Conservation (phyloP, 768 basidiomycete genomes). For the Butyriboletus loyo region DNA sequence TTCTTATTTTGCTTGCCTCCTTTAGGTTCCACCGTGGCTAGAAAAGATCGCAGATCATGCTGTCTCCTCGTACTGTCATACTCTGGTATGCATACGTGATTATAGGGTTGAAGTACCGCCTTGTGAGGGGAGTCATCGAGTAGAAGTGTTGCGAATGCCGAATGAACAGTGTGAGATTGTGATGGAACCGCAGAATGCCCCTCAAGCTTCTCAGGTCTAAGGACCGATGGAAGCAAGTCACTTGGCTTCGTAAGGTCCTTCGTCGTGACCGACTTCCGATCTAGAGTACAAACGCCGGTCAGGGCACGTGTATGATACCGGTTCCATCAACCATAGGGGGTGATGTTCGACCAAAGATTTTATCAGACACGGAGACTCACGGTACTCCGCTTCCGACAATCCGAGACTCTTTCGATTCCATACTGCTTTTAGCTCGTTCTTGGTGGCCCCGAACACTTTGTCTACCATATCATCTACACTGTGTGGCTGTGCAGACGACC, state of each 20-base stretch:
- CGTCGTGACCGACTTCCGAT: slow-evolving; percentile 44
- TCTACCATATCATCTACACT: slow-evolving; percentile 75
- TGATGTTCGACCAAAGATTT: background rate
- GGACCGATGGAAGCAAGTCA: slow-evolving; percentile 35
- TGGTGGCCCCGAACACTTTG: slow-evolving; percentile 47
- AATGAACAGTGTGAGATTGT: slow-evolving; percentile 29
- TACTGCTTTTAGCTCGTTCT: slow-evolving; percentile 50
- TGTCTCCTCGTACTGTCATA: slow-evolving; percentile 49
- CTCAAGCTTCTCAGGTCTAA: background rate
- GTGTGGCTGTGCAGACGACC: slow-evolving; percentile 84
- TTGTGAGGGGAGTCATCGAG: slow-evolving; percentile 53
- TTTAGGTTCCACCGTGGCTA: slow-evolving; percentile 14
- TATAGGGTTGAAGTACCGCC: slow-evolving; percentile 72
- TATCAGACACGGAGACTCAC: slow-evolving; percentile 43
- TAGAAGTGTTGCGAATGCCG: slow-evolving; percentile 46
- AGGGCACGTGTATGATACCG: background rate
- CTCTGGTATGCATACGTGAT: slow-evolving; percentile 75
- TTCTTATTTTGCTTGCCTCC: slow-evolving; percentile 5
- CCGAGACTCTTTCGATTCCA: slow-evolving; percentile 84
- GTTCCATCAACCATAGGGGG: slow-evolving; percentile 18
- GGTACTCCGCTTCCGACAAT: slow-evolving; percentile 54
- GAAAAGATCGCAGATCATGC: slow-evolving; percentile 34
- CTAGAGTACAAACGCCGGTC: slow-evolving; percentile 2
- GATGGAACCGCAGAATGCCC: background rate
- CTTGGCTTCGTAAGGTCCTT: slow-evolving; percentile 76